phyloP scores from a whole-genome alignment of 2,329 filamentous ascomycete species.

The Colletotrichum sansevieriae region DNA sequence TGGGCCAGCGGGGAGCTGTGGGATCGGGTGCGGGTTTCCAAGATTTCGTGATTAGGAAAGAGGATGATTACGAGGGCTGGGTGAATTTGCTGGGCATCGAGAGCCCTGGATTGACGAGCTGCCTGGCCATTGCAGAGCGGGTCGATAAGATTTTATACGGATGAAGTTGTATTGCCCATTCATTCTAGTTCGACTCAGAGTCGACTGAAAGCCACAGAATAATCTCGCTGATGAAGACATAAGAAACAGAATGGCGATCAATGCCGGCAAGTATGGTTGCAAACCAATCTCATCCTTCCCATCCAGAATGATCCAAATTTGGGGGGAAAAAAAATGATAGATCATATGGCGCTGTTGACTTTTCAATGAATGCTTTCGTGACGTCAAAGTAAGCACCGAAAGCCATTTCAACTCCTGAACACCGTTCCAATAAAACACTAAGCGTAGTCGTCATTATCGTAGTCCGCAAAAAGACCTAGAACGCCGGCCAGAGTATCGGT shows the following conservation, averaged over 20 bases:
- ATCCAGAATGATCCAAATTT: too few relatives aligned
- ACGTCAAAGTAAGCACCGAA: background rate
- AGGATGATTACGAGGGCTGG: conserved; percentile 85
- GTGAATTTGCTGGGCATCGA: conserved; percentile 94
- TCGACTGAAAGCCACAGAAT: conserved; percentile 9
- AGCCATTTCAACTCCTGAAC: conserved; percentile 21
- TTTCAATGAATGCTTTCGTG: conserved; percentile 14
- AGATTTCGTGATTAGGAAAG: conserved; percentile 85
- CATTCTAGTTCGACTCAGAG: conserved; percentile 26
- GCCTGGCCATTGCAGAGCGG: conserved; percentile 85
- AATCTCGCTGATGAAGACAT: conserved; percentile 11
- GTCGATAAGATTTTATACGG: conserved; percentile 69
- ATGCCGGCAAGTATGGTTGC: background rate
- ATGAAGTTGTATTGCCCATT: conserved; percentile 32
- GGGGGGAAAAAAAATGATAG: background rate
- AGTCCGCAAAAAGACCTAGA: conserved; percentile 5
- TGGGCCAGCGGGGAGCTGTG: conserved; percentile 71
- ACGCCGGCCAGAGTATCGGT: conserved; percentile 3
- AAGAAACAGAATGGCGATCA: background rate
- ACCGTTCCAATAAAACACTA: conserved; percentile 12
- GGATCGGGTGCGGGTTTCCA: conserved; percentile 77
- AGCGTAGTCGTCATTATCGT: conserved; percentile 2
- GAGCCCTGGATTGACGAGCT: conserved; percentile 90
- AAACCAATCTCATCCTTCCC: background rate
- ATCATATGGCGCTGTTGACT: conserved; percentile 17